phyloP scores from a whole-genome alignment of 169 alveolate genomes.

The Plasmodium malariae region DNA sequence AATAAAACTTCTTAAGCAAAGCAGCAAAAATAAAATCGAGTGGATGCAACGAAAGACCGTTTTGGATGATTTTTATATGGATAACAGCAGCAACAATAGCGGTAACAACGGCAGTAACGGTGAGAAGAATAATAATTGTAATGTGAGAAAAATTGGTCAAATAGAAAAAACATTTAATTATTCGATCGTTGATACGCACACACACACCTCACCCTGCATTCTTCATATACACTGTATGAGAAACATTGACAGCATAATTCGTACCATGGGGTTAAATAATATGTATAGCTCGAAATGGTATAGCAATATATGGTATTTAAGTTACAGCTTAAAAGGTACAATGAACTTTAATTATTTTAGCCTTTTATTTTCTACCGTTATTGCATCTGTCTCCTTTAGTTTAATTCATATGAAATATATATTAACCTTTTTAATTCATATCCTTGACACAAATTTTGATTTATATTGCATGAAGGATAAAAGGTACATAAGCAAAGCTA shows the following conservation, averaged over 20 bases:
- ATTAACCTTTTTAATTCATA: slow-evolving; percentile 19
- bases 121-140: too few species aligned
- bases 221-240: slow-evolving; percentile 72
- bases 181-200: slow-evolving; percentile 51
- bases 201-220: slow-evolving; percentile 64
- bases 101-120: too few species aligned
- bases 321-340: slow-evolving; percentile 72
- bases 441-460: slow-evolving; percentile 19
- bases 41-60: slow-evolving; percentile 46
- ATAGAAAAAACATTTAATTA: slow-evolving; percentile 69
- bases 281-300: slow-evolving; percentile 55
- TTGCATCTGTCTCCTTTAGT: slow-evolving; percentile 23
- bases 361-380: slow-evolving; percentile 56
- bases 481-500: not conserved
- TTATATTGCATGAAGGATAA: not conserved
- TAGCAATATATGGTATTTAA: slow-evolving; percentile 63
- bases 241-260: slow-evolving; percentile 44
- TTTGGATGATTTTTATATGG: slow-evolving; percentile 53
- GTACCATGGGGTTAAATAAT: slow-evolving; percentile 55
- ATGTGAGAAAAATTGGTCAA: slow-evolving; percentile 53
- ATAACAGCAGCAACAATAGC: too few species aligned
- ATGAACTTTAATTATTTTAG: slow-evolving; percentile 63
- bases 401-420: slow-evolving; percentile 51
- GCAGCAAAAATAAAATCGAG: slow-evolving; percentile 2
- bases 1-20: not conserved